phyloP scores from a whole-genome alignment of 2,329 filamentous ascomycete genomes.

The Aspergillus sp. region DNA sequence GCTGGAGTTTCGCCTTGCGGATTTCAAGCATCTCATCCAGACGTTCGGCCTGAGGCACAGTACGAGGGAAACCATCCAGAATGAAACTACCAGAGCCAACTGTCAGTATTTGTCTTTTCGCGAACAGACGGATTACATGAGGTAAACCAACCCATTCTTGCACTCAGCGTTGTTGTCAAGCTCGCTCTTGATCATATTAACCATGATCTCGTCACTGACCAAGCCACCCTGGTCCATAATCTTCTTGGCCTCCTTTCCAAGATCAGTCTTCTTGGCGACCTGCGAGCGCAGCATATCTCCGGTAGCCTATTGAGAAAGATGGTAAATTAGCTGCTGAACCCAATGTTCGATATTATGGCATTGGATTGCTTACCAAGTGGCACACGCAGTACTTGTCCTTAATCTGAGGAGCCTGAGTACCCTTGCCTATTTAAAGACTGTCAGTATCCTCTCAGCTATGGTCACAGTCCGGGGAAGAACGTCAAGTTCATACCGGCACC shows the following conservation, averaged over 20 bases:
- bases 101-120: constrained; percentile 5
- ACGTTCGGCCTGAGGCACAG: constrained; percentile 89
- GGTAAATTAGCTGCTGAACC: constrained; percentile 3
- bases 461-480: not conserved
- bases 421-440: constrained; percentile 67
- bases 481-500: constrained; percentile 68
- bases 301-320: constrained; percentile 63
- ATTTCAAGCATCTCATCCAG: constrained; percentile 84
- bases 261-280: constrained; percentile 92
- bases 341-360: not conserved
- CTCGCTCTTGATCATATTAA: constrained; percentile 99
- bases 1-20: constrained; percentile 80
- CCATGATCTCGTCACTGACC: constrained; percentile 98
- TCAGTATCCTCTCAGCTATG: constrained; percentile 11
- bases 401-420: constrained; percentile 95
- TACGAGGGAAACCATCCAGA: constrained; percentile 96
- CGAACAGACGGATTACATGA: too few species aligned
- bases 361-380: constrained; percentile 68
- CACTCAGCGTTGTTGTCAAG: constrained; percentile 91
- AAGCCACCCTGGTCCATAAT: constrained; percentile 99
- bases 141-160: constrained; percentile 74
- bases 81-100: constrained; percentile 69
- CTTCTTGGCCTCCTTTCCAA: constrained; percentile 97
- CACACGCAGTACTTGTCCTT: constrained; percentile 98
- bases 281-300: constrained; percentile 99